Conservation (phyloP, 805 yeast species). For the Kluyveromyces dobzhanskii region DNA sequence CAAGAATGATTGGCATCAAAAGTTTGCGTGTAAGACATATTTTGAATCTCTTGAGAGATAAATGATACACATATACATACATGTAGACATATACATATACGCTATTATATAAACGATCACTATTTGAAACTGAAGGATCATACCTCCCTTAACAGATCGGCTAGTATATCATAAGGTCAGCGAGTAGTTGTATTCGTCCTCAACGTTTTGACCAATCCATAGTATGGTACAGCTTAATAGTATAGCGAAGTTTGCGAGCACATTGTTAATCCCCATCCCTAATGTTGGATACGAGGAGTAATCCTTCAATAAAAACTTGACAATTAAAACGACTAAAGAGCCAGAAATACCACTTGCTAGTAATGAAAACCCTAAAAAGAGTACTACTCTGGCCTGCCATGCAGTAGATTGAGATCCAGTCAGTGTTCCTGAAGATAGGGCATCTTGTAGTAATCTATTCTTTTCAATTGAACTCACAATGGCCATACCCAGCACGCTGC, state of each 20-base stretch:
- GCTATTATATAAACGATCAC: too few relatives aligned
- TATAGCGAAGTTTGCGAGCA: conserved; percentile 65
- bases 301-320: conserved; percentile 74
- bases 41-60: too few relatives aligned
- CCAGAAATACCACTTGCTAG: conserved; percentile 94
- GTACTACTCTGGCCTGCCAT: conserved; percentile 89
- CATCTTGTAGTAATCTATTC: conserved; percentile 32
- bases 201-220: conserved; percentile 94
- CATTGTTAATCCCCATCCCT: conserved; percentile 90
- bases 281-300: conserved; percentile 73
- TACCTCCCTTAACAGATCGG: too few relatives aligned
- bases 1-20: too few relatives aligned
- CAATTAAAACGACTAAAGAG: conserved; percentile 74
- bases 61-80: too few relatives aligned
- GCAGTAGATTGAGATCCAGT: conserved; percentile 46
- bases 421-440: conserved; percentile 26
- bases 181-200: conserved; percentile 92
- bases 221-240: conserved; percentile 83
- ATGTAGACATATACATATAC: too few relatives aligned
- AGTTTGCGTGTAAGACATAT: too few relatives aligned
- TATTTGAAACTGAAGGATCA: too few relatives aligned
- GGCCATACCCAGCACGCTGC: conserved; percentile 84
- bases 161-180: conserved; percentile 48
- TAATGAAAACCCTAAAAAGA: conserved; percentile 86
- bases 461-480: conserved; percentile 46